Conservation (phyloP, 768 basidiomycete species). For the Podaxis sp. region DNA sequence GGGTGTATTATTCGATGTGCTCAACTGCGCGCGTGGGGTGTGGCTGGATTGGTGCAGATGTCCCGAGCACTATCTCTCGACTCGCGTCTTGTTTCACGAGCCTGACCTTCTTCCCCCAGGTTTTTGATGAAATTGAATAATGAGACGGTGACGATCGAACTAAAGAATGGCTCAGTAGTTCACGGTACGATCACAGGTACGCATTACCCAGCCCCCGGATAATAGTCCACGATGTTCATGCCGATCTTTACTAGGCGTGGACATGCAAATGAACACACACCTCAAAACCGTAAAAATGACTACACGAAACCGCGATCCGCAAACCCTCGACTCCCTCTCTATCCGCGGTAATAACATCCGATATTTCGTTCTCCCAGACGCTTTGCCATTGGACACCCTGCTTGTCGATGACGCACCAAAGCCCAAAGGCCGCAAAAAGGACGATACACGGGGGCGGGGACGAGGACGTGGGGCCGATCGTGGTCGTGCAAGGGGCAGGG, state of each 20-base stretch:
- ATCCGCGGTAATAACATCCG: conserved; percentile 97
- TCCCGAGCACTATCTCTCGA: conserved; percentile 10
- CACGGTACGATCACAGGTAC: conserved; percentile 96
- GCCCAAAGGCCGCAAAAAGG: conserved; percentile 92
- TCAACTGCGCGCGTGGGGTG: not conserved
- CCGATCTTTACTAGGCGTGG: conserved; percentile 66
- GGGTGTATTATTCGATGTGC: not conserved
- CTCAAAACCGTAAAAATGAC: conserved; percentile 98
- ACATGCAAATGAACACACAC: conserved; percentile 99
- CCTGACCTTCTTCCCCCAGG: conserved; percentile 39
- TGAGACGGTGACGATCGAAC: conserved; percentile 96
- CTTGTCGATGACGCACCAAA: conserved; percentile 98
- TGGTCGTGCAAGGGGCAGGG: conserved; percentile 46
- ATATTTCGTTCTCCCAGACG: conserved; percentile 97
- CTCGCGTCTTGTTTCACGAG: conserved; percentile 13
- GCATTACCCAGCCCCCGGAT: conserved; percentile 22
- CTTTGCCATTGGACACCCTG: conserved; percentile 92
- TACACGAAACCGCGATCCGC: conserved; percentile 85
- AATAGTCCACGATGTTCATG: not conserved
- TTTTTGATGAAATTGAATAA: conserved; percentile 99
- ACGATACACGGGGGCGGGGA: conserved; percentile 70
- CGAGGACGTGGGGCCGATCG: conserved; percentile 54
- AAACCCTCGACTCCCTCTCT: conserved; percentile 84
- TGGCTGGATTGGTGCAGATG: conserved; percentile 8
- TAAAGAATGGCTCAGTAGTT: conserved; percentile 95